Conservation (phyloP, 805 yeast genomes). For the Sugiyamaella boreocaroliniensis region DNA sequence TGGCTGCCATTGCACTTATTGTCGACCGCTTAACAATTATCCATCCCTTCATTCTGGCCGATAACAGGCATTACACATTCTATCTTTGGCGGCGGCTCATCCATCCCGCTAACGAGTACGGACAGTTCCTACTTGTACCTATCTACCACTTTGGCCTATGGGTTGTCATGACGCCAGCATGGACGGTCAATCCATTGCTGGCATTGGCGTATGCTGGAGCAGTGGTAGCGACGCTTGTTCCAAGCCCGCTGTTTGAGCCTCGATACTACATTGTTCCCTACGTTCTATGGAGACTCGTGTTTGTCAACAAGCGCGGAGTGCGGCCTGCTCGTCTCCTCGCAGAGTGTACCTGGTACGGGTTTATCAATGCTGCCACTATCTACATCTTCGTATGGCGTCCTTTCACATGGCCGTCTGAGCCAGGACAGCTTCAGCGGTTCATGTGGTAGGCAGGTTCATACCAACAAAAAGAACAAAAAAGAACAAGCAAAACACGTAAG, state of each 20-base stretch:
- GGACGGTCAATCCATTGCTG: conserved; percentile 21
- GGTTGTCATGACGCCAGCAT: conserved; percentile 24
- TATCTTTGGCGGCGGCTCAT: conserved; percentile 71
- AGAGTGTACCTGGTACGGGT: conserved; percentile 60
- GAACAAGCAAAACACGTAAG: too few species aligned
- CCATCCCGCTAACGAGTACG: conserved; percentile 31
- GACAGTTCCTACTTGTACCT: conserved; percentile 51
- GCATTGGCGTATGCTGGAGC: conserved; percentile 45
- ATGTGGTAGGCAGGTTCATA: conserved; percentile 56
- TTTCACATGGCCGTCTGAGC: conserved; percentile 63
- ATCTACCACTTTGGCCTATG: conserved; percentile 53
- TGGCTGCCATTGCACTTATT: conserved; percentile 14
- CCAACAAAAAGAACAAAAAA: not conserved
- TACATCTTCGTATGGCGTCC: conserved; percentile 52
- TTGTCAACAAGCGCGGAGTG: conserved; percentile 18
- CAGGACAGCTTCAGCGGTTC: conserved; percentile 59
- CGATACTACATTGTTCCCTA: conserved; percentile 84
- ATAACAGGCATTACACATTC: conserved; percentile 89
- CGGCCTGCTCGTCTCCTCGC: conserved; percentile 32
- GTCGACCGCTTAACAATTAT: conserved; percentile 44
- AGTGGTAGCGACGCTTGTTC: conserved; percentile 56
- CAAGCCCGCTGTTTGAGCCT: conserved; percentile 92
- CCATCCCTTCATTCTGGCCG: conserved; percentile 90
- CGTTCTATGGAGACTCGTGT: conserved; percentile 61
- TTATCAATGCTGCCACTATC: conserved; percentile 48